Percentiles rank a stretch among this genome's conserved stretches.
These are phyloP conservation scores for Orbilia brochopaga DNA, from an alignment of 2,329 filamentous ascomycete species.

Conservation along the genomic window DNA sequence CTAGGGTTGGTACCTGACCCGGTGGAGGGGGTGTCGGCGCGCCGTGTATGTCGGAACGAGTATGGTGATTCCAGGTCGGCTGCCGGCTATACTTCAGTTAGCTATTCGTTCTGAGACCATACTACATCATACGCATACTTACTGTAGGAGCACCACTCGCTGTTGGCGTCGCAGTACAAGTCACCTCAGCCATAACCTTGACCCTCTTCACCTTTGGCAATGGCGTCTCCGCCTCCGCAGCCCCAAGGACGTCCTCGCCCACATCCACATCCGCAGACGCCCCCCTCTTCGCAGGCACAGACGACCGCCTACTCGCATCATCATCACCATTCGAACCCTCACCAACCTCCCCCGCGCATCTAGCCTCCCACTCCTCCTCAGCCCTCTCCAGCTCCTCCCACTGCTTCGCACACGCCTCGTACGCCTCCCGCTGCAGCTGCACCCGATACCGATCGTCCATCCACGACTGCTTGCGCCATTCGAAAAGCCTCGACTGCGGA, in stretches of 20 bases:
- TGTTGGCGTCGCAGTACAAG: not conserved
- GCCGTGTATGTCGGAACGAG: conserved; percentile 23
- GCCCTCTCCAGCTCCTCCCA: conserved; percentile 34
- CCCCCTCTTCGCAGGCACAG: no score
- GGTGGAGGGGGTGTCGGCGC: conserved; percentile 13
- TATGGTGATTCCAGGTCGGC: conserved; percentile 18
- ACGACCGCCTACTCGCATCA: no score
- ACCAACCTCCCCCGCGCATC: no score
- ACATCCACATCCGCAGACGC: not conserved
- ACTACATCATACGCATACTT: not conserved
- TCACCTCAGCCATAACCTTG: not conserved
- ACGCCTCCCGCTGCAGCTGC: conserved; percentile 8
- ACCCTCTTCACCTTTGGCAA: not conserved
- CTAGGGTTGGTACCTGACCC: conserved; percentile 14
- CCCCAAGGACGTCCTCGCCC: not conserved
- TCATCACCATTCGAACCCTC: no score
- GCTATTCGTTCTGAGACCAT: not conserved
- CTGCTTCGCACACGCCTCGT: conserved; percentile 13
- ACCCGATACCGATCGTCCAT: conserved; percentile 34
- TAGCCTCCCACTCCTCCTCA: conserved; percentile 12
- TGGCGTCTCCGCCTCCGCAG: not conserved
- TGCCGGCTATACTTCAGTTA: not conserved
- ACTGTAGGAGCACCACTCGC: not conserved
- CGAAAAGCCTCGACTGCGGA: conserved; percentile 25
- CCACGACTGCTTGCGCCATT: conserved; percentile 24